These are phyloP conservation scores for Trypanosoma conorhini DNA, from an alignment of 208 protist species.

Conservation along the genomic window DNA sequence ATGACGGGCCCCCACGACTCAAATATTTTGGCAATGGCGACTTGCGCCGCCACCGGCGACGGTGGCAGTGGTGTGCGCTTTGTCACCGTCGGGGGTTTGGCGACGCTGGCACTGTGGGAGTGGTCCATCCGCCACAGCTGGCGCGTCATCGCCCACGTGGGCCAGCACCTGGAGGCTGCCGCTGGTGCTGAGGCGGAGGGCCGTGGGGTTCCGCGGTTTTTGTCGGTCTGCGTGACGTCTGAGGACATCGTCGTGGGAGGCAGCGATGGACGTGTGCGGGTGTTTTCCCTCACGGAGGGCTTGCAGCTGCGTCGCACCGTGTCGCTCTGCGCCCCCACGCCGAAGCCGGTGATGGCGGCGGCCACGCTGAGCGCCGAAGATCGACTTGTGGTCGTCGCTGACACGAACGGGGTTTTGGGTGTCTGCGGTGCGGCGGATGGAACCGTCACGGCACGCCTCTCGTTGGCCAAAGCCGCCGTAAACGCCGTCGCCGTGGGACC, in stretches of 20 bases:
- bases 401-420: constrained; percentile 62
- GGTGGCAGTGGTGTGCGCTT: constrained; percentile 26
- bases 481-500: constrained; percentile 45
- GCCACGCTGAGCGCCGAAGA: constrained; percentile 2
- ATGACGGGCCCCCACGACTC: constrained; percentile 69
- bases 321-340: not conserved
- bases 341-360: constrained; percentile 60
- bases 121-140: constrained; percentile 17
- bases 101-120: constrained; percentile 52
- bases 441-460: constrained; percentile 1
- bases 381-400: constrained; percentile 42
- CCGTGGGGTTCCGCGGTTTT: constrained; percentile 51
- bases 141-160: constrained; percentile 33
- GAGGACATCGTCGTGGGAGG: constrained; percentile 46
- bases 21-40: constrained; percentile 64
- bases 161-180: not conserved
- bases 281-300: constrained; percentile 22
- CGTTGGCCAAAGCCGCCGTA: constrained; percentile 42
- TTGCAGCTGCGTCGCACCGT: not conserved
- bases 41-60: constrained; percentile 16
- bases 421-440: constrained; percentile 30
- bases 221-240: constrained; percentile 37
- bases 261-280: constrained; percentile 60
- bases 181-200: not conserved
- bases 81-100: constrained; percentile 62